These are phyloP conservation scores for Dendrobium chrysotoxum DNA, from an alignment of 106 monocot genomes.

Conservation along the genomic window DNA sequence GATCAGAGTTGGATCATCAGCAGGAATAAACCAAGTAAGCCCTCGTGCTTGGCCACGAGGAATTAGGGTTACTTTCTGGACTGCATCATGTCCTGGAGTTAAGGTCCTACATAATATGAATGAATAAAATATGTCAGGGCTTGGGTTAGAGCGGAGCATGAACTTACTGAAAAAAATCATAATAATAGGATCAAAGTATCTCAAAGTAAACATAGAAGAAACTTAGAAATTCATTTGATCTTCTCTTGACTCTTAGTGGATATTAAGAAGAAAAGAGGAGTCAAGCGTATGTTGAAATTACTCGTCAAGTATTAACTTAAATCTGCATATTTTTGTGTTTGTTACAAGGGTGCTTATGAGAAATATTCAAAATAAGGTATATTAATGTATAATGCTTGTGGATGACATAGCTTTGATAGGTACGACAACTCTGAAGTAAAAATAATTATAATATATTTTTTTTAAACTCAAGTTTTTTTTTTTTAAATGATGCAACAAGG, in stretches of 20 bases:
- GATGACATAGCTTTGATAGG: no score
- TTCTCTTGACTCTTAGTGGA: background rate
- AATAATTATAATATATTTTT: no score
- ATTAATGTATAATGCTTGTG: no score
- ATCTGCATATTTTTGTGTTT: no score
- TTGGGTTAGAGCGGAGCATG: background rate
- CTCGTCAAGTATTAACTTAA: background rate
- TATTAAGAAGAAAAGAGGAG: background rate
- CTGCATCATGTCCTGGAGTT: constrained; percentile 92
- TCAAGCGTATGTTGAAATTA: background rate
- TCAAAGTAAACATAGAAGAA: background rate
- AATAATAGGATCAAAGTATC: background rate
- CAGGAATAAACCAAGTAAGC: constrained; percentile 94
- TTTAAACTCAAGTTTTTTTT: no score
- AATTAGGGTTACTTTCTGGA: constrained; percentile 90
- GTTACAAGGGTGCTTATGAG: no score
- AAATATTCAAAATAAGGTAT: no score
- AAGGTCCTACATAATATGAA: constrained; percentile 57
- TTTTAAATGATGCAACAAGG: no score
- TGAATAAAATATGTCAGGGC: background rate
- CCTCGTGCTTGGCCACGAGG: constrained; percentile 93
- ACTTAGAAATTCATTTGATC: background rate
- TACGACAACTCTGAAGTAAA: no score
- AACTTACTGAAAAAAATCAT: background rate
- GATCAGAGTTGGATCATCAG: constrained; percentile 88